Evolutionary conservation across 805 yeast genomes (phyloP), one percentile per base, ranked within the genome.

Genomic region (Saccharomycopsis sp.): DNA sequence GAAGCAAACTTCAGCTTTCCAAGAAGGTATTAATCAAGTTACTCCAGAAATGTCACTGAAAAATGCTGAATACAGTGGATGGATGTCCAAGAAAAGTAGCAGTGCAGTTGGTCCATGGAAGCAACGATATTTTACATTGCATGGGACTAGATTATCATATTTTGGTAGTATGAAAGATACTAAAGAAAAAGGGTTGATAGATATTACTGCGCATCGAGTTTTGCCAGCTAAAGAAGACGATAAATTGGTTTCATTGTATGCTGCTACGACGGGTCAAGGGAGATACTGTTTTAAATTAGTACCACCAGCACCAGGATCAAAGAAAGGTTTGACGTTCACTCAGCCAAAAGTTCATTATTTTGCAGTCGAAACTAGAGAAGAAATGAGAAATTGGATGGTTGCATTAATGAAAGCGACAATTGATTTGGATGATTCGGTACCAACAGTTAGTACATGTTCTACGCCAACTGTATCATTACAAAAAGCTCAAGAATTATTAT

Each of bases 231-330:
- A 70, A 47, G 89, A 82, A 47, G 95, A 86, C 54, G 97, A 89
- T 64, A 85, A 83, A 59, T 71, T 85, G 44, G 79, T 86, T 31
- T 85, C 96, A 0, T 64, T 90, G 38, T 85, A 85, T 61, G 97
- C 97, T 0, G 93, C 96, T 0, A 80, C 90, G 26, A 83, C 95
- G 2, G 96, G 97, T 6, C 81, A 85, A 36, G 97, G 97, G n/a
- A 72, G 95, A 33, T 85, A 78, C 59, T 87, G 96, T 57, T 90
- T 93, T 69, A 89, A 89, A 62, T 61, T 93, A 9, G 77, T 89
- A 3, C 99, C 99, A 7, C 99, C 99, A 0, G 95, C 95, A 2
- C 97, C 97, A 0, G 99, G 99, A 0, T 85, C 90, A 43, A 81
- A 82, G 53, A 90, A 89, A 64, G 97, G 97, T 0, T 75, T 93